Conservation (phyloP, 352 stramenopile species). For the Stephanocyclus meneghinianus region DNA sequence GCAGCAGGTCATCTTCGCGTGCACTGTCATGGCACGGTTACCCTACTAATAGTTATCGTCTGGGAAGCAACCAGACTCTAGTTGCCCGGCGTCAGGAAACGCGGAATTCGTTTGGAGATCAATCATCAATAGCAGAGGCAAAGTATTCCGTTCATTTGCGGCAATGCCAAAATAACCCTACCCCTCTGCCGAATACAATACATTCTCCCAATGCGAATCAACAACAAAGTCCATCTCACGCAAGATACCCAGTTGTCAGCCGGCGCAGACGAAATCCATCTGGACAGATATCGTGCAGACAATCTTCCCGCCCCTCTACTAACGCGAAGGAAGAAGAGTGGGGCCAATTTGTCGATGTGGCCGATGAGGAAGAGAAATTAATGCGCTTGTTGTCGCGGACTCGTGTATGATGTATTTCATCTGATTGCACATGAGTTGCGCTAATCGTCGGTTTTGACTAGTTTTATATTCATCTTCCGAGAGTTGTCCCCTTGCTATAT, state of each 20-base stretch:
- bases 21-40: background rate
- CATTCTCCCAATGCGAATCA: too few species aligned
- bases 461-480: background rate
- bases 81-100: background rate
- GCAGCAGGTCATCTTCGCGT: background rate
- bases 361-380: conserved; percentile 7
- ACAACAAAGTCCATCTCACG: too few species aligned
- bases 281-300: background rate
- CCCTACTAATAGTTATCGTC: background rate
- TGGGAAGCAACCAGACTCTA: background rate
- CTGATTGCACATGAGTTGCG: too few species aligned
- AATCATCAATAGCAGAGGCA: too few species aligned
- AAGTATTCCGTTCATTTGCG: too few species aligned
- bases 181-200: too few species aligned
- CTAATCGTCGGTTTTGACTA: background rate
- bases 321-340: conserved; percentile 20
- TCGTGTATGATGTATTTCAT: background rate
- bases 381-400: background rate
- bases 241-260: background rate
- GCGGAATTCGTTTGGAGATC: too few species aligned
- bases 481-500: background rate
- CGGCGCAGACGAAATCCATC: background rate
- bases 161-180: too few species aligned
- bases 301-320: background rate
- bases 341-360: conserved; percentile 34